phyloP scores from a whole-genome alignment of 257 asterid species.

The Linderniella brevidens region DNA sequence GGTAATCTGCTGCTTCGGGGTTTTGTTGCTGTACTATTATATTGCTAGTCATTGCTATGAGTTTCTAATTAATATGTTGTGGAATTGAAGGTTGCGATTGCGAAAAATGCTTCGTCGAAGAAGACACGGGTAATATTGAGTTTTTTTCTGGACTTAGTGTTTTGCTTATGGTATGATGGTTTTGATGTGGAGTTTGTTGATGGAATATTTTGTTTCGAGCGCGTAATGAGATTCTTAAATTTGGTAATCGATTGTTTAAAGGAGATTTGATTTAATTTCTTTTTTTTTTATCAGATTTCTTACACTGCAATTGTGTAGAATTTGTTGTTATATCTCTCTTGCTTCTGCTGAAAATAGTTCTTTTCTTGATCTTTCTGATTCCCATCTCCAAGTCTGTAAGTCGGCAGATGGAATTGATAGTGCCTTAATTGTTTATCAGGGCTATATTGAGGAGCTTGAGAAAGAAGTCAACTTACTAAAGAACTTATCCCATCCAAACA shows the following conservation, averaged over 20 bases:
- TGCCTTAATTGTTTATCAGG: conserved; percentile 23
- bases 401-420: background rate
- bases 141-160: conserved; percentile 11
- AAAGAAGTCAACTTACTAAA: conserved; percentile 76
- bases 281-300: no score
- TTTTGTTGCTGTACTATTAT: background rate
- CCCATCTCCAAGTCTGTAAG: background rate
- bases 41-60: background rate
- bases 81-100: conserved; percentile 51
- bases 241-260: no score
- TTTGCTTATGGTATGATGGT: background rate
- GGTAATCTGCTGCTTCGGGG: conserved; percentile 9
- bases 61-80: background rate
- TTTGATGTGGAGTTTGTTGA: background rate
- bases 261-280: no score
- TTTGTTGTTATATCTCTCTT: no score
- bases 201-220: no score
- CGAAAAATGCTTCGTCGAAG: conserved; percentile 47
- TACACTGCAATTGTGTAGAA: no score
- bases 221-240: no score
- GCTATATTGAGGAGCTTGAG: conserved; percentile 73
- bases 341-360: background rate
- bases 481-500: conserved; percentile 79
- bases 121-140: conserved; percentile 41
- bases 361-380: background rate